These are phyloP conservation scores for Fusarium chuoi DNA, from an alignment of 2,329 filamentous ascomycete species.

Conservation along the genomic window DNA sequence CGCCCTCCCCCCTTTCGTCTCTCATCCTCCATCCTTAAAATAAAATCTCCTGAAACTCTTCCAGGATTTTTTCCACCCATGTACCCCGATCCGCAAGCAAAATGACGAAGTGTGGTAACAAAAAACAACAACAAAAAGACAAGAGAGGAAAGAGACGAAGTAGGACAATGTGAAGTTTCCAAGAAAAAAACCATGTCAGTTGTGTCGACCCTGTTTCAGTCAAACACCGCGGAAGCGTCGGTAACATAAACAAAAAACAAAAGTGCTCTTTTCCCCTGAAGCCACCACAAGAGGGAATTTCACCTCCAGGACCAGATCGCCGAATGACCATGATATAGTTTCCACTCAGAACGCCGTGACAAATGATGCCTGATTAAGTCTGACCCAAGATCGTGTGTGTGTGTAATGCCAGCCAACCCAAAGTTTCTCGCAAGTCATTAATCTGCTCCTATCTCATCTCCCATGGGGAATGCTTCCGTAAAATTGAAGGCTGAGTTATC, in stretches of 20 bases:
- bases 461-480: constrained; percentile 61
- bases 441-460: constrained; percentile 68
- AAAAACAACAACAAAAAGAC: constrained; percentile 18
- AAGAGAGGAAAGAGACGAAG: constrained; percentile 31
- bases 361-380: constrained; percentile 54
- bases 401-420: constrained; percentile 43
- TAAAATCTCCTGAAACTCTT: constrained; percentile 14
- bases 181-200: constrained; percentile 29
- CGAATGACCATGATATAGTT: constrained; percentile 55
- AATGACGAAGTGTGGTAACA: constrained; percentile 19
- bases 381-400: constrained; percentile 44
- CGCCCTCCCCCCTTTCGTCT: neutral
- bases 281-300: constrained; percentile 45
- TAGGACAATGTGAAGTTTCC: constrained; percentile 15
- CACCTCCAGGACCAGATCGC: constrained; percentile 50
- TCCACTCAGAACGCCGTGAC: constrained; percentile 53
- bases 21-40: constrained; percentile 32
- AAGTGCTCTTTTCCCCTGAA: constrained; percentile 48
- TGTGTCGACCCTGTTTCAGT: constrained; percentile 24
- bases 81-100: constrained; percentile 25
- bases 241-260: constrained; percentile 37
- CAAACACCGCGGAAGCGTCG: constrained; percentile 31
- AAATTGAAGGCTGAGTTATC: constrained; percentile 66
- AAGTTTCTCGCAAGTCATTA: constrained; percentile 47
- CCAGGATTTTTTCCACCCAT: constrained; percentile 17